Evolutionary conservation across 129 eudicot species (phyloP), one percentile per base, ranked within the genome.

Genomic region (Logfia minima): DNA sequence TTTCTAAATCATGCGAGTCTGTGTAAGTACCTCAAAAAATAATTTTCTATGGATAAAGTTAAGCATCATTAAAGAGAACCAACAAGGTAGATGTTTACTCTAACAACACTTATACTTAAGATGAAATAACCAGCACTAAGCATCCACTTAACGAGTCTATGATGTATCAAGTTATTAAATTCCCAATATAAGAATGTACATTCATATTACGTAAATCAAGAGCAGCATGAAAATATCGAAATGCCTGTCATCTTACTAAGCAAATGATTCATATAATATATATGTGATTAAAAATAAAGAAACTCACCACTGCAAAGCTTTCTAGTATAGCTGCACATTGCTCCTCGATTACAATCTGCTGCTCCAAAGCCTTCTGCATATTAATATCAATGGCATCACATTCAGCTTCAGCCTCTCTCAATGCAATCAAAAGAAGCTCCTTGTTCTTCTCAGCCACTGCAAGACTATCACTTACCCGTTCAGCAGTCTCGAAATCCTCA

Each of bases 401-500:
- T 4, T 91, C 85, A 0, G 84, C 78, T 64, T 91, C 97, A 45
- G 91, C 97, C 22, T 85, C 86, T 61, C 89, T 84, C 35, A 88
- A 80, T 2, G 83, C 81, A 62, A 74, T 66, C 5, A 81, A 76
- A 74, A 88, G 80, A 71, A 32, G 64, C 82, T 91, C 91, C 80
- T 80, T 91, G n/a, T 86, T 84, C 74, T 76, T 81, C 80, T 91
- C 97, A 3, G 92, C 93, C 22, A 85, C 70, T 19, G 92, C 87
- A 61, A 91, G 90, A 21, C 75, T 78, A 63, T 88, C 91, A 79
- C 97, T 88, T 19, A 91, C 86, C 68, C 87, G 73, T 9, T 91
- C 97, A 0, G 97, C 97, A 64, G 69, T 88, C 86, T 91, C 97
- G 74, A 91, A 91, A 69, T 91, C 97, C 77, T 91, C 97, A 41